These are phyloP conservation scores for Aurantiochytrium sp. DNA, from an alignment of 108 stramenopile species.

Conservation along the genomic window DNA sequence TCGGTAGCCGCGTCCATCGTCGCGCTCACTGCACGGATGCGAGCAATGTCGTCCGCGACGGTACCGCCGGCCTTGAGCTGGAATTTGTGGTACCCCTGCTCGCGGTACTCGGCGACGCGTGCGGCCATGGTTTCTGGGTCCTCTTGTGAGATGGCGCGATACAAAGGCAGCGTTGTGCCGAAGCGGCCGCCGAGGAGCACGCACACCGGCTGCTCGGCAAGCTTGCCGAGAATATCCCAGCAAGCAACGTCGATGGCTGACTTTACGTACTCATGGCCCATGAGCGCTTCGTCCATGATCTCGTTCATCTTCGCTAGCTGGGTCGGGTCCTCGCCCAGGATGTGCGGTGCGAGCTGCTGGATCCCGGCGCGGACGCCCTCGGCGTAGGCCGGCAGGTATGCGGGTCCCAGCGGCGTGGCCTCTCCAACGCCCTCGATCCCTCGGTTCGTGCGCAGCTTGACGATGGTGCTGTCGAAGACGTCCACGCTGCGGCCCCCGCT, in stretches of 20 bases:
- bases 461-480: slow-evolving; percentile 23
- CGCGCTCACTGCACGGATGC: neutral
- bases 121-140: slow-evolving; percentile 30
- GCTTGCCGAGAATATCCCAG: slow-evolving; percentile 37
- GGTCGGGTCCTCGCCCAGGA: slow-evolving; percentile 31
- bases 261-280: slow-evolving; percentile 33
- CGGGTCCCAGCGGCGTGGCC: slow-evolving; percentile 29
- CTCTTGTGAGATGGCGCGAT: slow-evolving; percentile 35
- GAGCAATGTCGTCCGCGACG: neutral
- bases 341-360: slow-evolving; percentile 4
- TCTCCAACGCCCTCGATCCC: slow-evolving; percentile 27
- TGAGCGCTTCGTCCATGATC: slow-evolving; percentile 26
- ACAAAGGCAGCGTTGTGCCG: neutral
- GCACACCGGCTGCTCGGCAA: slow-evolving; percentile 24
- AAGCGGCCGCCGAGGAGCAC: slow-evolving; percentile 32
- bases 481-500: slow-evolving; percentile 2
- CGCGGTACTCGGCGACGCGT: slow-evolving; percentile 20
- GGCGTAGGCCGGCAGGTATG: slow-evolving; percentile 31
- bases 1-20: neutral
- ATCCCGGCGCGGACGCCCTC: slow-evolving; percentile 27
- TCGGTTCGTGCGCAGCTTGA: slow-evolving; percentile 6
- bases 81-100: slow-evolving; percentile 9
- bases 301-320: neutral
- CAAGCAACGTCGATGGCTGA: slow-evolving; percentile 33
- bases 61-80: slow-evolving; percentile 29